Evolutionary conservation across 139 green algal genomes (phyloP).

Genomic region (Mesotaenium endlicherianum): DNA sequence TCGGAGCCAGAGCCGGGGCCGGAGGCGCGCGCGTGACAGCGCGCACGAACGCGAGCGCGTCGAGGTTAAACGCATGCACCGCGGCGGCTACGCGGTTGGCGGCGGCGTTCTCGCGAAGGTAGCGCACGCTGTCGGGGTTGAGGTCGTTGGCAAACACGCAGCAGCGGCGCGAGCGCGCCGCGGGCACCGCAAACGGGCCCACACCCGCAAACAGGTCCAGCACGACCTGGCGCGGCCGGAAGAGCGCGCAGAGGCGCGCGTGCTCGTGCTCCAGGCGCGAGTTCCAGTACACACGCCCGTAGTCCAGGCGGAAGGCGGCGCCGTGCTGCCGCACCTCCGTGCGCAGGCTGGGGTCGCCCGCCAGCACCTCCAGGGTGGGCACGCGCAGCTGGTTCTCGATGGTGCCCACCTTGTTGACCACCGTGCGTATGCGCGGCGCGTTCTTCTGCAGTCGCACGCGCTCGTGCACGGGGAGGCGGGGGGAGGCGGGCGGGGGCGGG

Average conservation of each 20-base stretch:
- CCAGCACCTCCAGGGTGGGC: slow-evolving; percentile 91
- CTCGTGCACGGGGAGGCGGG: too few species aligned
- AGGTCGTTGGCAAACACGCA: slow-evolving; percentile 96
- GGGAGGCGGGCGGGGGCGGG: too few species aligned
- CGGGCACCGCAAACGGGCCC: slow-evolving; percentile 93
- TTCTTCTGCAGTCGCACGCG: slow-evolving; percentile 91
- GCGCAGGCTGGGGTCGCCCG: slow-evolving; percentile 67
- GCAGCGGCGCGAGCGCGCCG: slow-evolving; percentile 74
- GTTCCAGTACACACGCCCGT: slow-evolving; percentile 96
- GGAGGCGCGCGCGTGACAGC: background rate
- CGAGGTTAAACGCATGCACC: slow-evolving; percentile 70
- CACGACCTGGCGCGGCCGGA: slow-evolving; percentile 62
- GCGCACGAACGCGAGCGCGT: slow-evolving; percentile 73
- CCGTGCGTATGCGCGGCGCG: slow-evolving; percentile 69
- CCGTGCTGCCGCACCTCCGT: slow-evolving; percentile 84
- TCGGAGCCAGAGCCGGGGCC: too few species aligned
- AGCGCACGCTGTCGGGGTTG: slow-evolving; percentile 81
- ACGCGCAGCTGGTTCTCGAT: slow-evolving; percentile 95
- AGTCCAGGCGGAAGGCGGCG: slow-evolving; percentile 84
- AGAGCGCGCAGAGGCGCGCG: slow-evolving; percentile 64
- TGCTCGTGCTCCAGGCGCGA: slow-evolving; percentile 93
- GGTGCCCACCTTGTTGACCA: slow-evolving; percentile 92
- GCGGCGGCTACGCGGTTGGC: slow-evolving; percentile 17
- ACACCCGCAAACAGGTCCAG: slow-evolving; percentile 70
- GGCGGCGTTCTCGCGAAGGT: slow-evolving; percentile 73